phyloP scores from a whole-genome alignment of 2,329 filamentous ascomycete genomes.

The Metarhizium rileyi region DNA sequence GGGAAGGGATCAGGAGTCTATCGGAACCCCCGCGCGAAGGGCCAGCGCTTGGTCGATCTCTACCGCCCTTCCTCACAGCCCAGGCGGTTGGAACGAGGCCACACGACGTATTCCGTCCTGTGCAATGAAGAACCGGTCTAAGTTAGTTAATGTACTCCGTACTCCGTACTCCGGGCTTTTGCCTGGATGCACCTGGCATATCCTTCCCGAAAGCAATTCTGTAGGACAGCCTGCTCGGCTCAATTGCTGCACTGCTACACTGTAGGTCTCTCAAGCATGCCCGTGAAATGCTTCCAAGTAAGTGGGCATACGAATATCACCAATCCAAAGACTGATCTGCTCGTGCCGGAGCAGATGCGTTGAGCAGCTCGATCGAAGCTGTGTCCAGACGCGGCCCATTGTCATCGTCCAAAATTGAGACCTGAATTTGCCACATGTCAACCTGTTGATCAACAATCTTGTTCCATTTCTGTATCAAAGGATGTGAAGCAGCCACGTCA shows the following conservation, averaged over 20 bases:
- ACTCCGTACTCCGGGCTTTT: not conserved
- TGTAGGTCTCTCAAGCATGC: not conserved
- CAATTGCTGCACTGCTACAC: not conserved
- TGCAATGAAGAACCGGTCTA: too few species aligned
- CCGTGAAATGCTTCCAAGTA: not conserved
- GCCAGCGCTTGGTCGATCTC: too few species aligned
- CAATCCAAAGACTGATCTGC: constrained; percentile 28
- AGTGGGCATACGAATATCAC: constrained; percentile 19
- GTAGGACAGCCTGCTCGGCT: not conserved
- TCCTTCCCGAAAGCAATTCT: not conserved
- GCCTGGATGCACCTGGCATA: not conserved
- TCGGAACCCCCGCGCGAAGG: too few species aligned
- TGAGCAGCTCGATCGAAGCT: constrained; percentile 18
- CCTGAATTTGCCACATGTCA: constrained; percentile 24
- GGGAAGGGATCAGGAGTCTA: too few species aligned
- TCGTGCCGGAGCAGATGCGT: constrained; percentile 13
- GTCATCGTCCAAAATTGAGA: constrained; percentile 24
- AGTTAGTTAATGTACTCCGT: not conserved
- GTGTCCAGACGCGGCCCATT: constrained; percentile 17
- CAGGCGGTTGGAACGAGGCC: not conserved
- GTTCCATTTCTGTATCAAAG: constrained; percentile 55
- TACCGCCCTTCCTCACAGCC: not conserved
- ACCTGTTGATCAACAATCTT: constrained; percentile 21
- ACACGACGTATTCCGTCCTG: not conserved
- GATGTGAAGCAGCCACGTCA: constrained; percentile 58